Base-by-base conservation (phyloP, 805 yeast species). In the Lipomyces lipofer region DNA sequence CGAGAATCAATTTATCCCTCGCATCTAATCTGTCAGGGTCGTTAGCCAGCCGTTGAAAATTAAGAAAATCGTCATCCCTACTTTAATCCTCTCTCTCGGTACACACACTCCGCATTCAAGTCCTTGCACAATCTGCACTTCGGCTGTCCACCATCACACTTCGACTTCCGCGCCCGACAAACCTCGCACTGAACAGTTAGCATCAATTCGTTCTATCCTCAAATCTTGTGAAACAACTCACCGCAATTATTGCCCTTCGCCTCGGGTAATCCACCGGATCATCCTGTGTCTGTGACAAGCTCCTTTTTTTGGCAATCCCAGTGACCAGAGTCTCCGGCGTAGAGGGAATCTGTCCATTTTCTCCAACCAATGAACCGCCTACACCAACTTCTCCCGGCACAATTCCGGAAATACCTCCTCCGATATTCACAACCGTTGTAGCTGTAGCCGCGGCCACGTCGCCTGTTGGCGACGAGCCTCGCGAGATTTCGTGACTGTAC, bases 141-240 rank as follows among this genome's bases (percentile, higher is more conserved):
- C 24, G 57, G 59, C 27, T 55, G 56, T 9, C 28, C 56, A 12
- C 59, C 59, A 30, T 55, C 59, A 29, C 59, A 55, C 39, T 55
- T 55, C 13, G 59, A 49, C 19, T 55, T 55, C 15, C 52, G 43
- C 13, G 56, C 46, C 13, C 57, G 52, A 28, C 59, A 55, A 4
- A 55, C 36, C 13, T 55, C 57, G 29, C 57, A 51, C 59, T 55
- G 13, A 13, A 19, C 13, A 21, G 10, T 4, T 21, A 12, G 5
- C 2, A 19, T 21, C 17, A 43, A 38, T 39, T n/a, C 39, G 36
- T 22, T 27, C 8, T 2, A 17, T 28, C 9, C 12, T 9, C 30
- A 6, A 6, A 1, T 12, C 3, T n/a, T 4, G 22, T 35, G 8
- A 9, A 35, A 17, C 15, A 19, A 30, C 57, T 22, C n/a, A 55